Evolutionary conservation across 257 asterid species (phyloP), one percentile per base, ranked within the genome.

Genomic region (Anisodus tanguticus): DNA sequence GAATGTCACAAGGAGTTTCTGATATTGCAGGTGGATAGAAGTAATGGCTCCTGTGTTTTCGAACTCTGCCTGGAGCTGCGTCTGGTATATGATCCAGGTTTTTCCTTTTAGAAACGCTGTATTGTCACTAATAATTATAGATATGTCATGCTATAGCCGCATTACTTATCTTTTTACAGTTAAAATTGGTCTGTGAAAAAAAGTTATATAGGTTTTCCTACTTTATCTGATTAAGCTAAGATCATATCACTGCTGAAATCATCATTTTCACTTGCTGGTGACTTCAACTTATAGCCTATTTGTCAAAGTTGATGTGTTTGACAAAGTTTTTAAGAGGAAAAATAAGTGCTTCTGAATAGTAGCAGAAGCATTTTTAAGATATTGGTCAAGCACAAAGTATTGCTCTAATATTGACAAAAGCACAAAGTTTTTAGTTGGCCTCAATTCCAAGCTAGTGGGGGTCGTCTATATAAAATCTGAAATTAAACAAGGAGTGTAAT

Each of bases 21-120:
- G 47, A 76, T 76, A 8, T 78, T 88, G 43, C 84, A 95, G 98
- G 85, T 93, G 95, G 97, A 95, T 95, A 86, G 98, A 95, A 91
- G 93, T 95, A 80, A 95, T 95, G 98, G 98, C 98, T 86, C 98
- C 98, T 9, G 98, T 95, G 70, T 93, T 95, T 88, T 95, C 98
- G 0, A 89, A 71, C 60, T 90, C 93, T 55, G 93, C 98, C 0
- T 95, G 97, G 98, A 92, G 95, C 85, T 93, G 98, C 37, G 98
- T 93, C 41, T 95, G 98, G 98, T 87, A 91, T 84, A 83, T 95
- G 95, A 91, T 93, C 89, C 98, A 95, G 97, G 98, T 94, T 66
- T 87, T 64, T 83, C 85, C 77, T 35, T 60, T 5, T 66, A 45
- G 69, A 76, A 19, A 74, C n/a, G 16, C 41, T 72, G n/a, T 19